Evolutionary conservation across 352 stramenopile genomes (phyloP).

Genomic region (Phytophthora pini): DNA sequence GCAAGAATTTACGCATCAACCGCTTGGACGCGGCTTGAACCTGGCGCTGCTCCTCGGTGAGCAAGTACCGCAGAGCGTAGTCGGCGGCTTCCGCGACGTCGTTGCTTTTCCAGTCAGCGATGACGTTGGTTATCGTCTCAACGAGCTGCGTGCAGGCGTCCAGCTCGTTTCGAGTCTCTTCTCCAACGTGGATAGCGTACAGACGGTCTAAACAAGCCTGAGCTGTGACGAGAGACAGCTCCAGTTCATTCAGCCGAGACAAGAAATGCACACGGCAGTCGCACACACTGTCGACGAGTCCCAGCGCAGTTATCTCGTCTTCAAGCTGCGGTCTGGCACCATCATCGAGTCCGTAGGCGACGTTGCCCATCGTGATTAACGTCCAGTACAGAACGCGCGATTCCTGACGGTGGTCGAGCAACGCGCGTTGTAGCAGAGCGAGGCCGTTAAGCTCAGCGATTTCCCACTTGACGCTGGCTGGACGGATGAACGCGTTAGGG

Average conservation of each 20-base stretch:
- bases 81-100: slow-evolving; percentile 63
- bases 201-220: slow-evolving; percentile 43
- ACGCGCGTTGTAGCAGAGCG: slow-evolving; percentile 42
- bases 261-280: slow-evolving; percentile 54
- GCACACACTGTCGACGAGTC: slow-evolving; percentile 54
- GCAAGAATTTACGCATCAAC: slow-evolving; percentile 55
- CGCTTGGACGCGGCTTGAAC: slow-evolving; percentile 58
- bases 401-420: slow-evolving; percentile 44
- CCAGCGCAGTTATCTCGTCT: slow-evolving; percentile 30
- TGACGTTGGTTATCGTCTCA: slow-evolving; percentile 41
- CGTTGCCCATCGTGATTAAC: slow-evolving; percentile 58
- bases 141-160: slow-evolving; percentile 56
- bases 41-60: slow-evolving; percentile 54
- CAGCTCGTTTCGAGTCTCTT: slow-evolving; percentile 77
- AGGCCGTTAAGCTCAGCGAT: slow-evolving; percentile 49
- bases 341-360: slow-evolving; percentile 49
- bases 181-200: slow-evolving; percentile 56
- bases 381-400: slow-evolving; percentile 65
- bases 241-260: slow-evolving; percentile 49
- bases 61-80: slow-evolving; percentile 68
- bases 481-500: background rate
- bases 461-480: slow-evolving; percentile 45
- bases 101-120: slow-evolving; percentile 47
- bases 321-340: slow-evolving; percentile 22
- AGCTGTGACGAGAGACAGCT: slow-evolving; percentile 45